Evolutionary conservation across 2,329 filamentous ascomycete genomes (phyloP), one percentile per base, ranked within the genome.

Genomic region (Pezicula carpinea): DNA sequence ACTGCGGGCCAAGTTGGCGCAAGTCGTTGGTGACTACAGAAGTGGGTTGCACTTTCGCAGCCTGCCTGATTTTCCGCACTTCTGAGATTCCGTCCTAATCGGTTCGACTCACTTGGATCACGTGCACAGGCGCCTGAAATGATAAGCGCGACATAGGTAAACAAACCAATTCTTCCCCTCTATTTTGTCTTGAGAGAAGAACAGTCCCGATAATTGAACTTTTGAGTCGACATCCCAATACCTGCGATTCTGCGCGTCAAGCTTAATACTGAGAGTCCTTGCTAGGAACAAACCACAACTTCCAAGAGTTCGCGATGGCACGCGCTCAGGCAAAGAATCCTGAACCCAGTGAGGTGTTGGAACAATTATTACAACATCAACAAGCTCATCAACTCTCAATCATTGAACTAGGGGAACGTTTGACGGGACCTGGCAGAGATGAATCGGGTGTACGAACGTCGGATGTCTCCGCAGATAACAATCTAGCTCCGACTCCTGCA

Each of bases 381-480:
- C 65, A 70, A 21, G 63, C 75, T 46, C 75, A 82, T 43, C 77
- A 85, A 53, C 75, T 93, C 51, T 83, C 84, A 44, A 89, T 95
- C 57, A 74, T 92, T 56, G 82, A 80, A 56, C 81, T 93, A 59
- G 87, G 84, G 63, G 86, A 90, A 60, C 83, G 86, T 29, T 82
- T 92, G 42, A 77, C 79, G 34, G 75, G 77, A 39, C 73, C 77
- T 43, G 61, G 73, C 2, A 56, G 70, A 23, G 65, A 69, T 45
- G 61, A 66, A 45, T 55, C 64, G n/a, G 55, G 67, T 53, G 67
- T 64, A 60, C 76, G 85, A 53, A 82, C 75, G 26, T 95, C 89
- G 4, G 87, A 93, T 66, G 80, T 82, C 39, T 89, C 87, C 29
- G 77, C 74, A 54, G 70, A 80, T 51, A 82, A 85, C 55, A 80